Conservation (phyloP, 768 basidiomycete species). For the Neoboletus brunneissimus region DNA sequence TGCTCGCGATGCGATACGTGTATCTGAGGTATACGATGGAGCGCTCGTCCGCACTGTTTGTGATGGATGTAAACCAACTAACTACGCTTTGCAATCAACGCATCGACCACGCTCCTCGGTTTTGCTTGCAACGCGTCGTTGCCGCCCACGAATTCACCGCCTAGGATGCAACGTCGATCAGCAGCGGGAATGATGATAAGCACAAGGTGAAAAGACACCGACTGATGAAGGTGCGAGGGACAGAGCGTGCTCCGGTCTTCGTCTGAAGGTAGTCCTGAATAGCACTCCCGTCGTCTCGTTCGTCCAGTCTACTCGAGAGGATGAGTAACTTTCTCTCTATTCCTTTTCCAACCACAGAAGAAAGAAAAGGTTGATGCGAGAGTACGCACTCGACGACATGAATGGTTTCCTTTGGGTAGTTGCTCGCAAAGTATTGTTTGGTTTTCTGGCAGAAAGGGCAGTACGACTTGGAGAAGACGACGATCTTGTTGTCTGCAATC, state of each 20-base stretch:
- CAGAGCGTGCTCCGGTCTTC: slow-evolving; percentile 68
- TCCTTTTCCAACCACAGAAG: background rate
- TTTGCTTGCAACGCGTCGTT: slow-evolving; percentile 17
- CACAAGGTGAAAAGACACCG: slow-evolving; percentile 13
- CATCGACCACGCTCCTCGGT: background rate
- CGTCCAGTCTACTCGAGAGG: slow-evolving; percentile 45
- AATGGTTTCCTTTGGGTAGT: slow-evolving; percentile 40
- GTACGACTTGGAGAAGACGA: slow-evolving; percentile 58
- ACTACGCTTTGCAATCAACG: slow-evolving; percentile 10
- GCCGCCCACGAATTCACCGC: slow-evolving; percentile 19
- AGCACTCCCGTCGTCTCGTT: slow-evolving; percentile 50
- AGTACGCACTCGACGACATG: slow-evolving; percentile 47
- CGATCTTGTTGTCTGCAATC: slow-evolving; percentile 50
- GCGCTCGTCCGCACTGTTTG: background rate
- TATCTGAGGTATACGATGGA: slow-evolving; percentile 1
- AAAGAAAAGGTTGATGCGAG: background rate
- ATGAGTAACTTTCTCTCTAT: background rate
- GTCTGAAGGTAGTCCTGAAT: slow-evolving; percentile 65
- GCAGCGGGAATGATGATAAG: background rate
- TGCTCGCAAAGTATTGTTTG: slow-evolving; percentile 42
- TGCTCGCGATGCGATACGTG: background rate
- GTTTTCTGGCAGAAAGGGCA: slow-evolving; percentile 54
- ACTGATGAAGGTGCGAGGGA: slow-evolving; percentile 81
- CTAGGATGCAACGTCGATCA: slow-evolving; percentile 3
- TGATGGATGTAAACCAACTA: background rate